phyloP scores from a whole-genome alignment of 306 rosid genomes.

The Lotus japonicus region DNA sequence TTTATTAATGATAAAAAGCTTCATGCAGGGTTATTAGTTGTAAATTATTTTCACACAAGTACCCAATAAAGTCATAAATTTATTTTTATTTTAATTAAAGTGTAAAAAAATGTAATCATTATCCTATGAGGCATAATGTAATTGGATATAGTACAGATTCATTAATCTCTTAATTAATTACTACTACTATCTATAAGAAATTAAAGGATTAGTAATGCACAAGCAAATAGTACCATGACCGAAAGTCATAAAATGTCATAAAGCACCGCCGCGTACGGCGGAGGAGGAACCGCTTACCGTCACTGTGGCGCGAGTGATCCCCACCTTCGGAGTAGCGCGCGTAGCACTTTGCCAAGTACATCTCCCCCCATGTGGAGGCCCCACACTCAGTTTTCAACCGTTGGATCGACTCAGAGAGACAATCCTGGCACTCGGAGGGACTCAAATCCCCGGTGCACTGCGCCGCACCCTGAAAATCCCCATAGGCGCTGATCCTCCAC shows the following conservation, averaged over 20 bases:
- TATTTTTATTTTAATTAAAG: no score
- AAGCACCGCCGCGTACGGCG: slow-evolving; percentile 22
- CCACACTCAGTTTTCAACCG: slow-evolving; percentile 70
- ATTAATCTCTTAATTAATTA: no score
- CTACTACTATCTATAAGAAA: background rate
- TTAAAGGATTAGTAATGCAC: background rate
- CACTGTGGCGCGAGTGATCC: slow-evolving; percentile 23
- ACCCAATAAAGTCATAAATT: no score
- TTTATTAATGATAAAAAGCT: no score
- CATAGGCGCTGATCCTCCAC: slow-evolving; percentile 31
- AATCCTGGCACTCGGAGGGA: slow-evolving; percentile 70
- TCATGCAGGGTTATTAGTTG: no score
- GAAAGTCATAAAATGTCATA: background rate
- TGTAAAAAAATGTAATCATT: no score
- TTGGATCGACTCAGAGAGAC: slow-evolving; percentile 66
- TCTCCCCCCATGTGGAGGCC: slow-evolving; percentile 46
- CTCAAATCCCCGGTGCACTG: slow-evolving; percentile 94
- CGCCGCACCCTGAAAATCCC: slow-evolving; percentile 43
- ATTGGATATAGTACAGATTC: no score
- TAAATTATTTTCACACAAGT: no score
- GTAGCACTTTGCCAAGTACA: slow-evolving; percentile 88
- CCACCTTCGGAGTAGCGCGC: slow-evolving; percentile 60
- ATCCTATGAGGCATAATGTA: no score
- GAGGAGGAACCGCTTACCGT: slow-evolving; percentile 41
- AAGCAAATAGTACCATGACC: background rate